Conservation (phyloP, 1,284 basidiomycete genomes). For the Neolentinus lepideus region DNA sequence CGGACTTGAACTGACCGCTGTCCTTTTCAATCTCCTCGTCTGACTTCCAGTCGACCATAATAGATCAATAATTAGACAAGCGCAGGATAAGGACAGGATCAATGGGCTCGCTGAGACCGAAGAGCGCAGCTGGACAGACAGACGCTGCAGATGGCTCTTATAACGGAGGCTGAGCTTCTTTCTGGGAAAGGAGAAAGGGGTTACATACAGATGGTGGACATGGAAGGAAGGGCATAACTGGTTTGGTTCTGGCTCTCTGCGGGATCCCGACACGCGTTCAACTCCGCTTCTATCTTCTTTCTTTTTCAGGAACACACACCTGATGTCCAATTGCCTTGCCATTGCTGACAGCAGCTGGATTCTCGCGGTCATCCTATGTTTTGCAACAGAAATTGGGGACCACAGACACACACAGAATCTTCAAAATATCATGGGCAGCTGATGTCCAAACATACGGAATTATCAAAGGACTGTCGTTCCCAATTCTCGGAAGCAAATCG, state of each 20-base stretch:
- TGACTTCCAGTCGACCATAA: constrained; percentile 57
- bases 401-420: neutral
- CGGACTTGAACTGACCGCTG: constrained; percentile 26
- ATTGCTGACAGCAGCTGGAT: neutral
- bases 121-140: neutral
- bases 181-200: neutral
- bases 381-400: neutral
- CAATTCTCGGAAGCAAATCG: neutral
- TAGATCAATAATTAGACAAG: neutral
- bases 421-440: neutral
- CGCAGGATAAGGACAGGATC: neutral
- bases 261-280: neutral
- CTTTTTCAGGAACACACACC: neutral
- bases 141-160: neutral
- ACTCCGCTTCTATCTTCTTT: neutral
- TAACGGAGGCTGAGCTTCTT: neutral
- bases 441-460: neutral
- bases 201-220: neutral
- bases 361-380: neutral
- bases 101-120: neutral
- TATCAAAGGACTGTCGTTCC: neutral
- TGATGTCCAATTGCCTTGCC: neutral
- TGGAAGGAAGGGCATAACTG: neutral
- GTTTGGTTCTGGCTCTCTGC: neutral
- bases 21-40: constrained; percentile 41